Evolutionary conservation across 495 filamentous ascomycete species (phyloP), one percentile per base, ranked within the genome.

Genomic region (Chaetomium cochliodes): DNA sequence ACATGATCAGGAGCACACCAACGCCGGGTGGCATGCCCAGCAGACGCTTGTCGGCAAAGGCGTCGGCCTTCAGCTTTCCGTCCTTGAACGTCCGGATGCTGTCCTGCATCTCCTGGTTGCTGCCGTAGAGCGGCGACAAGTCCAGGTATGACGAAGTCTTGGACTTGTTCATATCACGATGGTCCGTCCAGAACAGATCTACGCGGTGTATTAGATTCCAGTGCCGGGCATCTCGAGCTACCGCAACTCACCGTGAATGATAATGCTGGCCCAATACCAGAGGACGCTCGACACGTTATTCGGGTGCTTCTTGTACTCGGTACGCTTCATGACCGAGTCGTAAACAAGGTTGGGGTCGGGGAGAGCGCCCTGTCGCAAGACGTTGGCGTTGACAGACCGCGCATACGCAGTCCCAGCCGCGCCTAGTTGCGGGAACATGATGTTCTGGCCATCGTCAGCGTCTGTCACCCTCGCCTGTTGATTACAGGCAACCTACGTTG

Each of bases 211-310:
- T 64, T 53, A 68, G 62, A n/a, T 49, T 4, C 6, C 11, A 11
- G 0, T 9, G 60, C 7, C 18, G 13, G 3, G 50, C 0, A 39
- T 18, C 5, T 41, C 5, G 11, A 44, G 15, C 0, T 11, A 18
- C 41, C 15, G 11, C 28, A 25, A 60, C 67, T 60, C 53, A 73
- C 79, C 89, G 67, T 97, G 92, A 69, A 94, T 96, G 65, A 97
- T 93, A 61, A 96, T 91, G 18, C 87, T 90, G 8, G 92, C 92
- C 72, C 92, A 85, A 67, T 97, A 93, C 81, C 92, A 97, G 15
- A 97, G 78, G 61, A 96, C 82, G 70, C 90, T 93, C 1, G 92
- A 96, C 22, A 96, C 87, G 67, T 90, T 89, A 70, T 90, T 93
- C 11, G 80, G 79, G 55, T 82, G 79, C 58, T 77, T 75, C 57